Percentiles rank a stretch among this genome's conserved stretches.
Evolutionary conservation across 1,139 yeast genomes (phyloP).

Genomic region (Lodderomyces beijingensis): DNA sequence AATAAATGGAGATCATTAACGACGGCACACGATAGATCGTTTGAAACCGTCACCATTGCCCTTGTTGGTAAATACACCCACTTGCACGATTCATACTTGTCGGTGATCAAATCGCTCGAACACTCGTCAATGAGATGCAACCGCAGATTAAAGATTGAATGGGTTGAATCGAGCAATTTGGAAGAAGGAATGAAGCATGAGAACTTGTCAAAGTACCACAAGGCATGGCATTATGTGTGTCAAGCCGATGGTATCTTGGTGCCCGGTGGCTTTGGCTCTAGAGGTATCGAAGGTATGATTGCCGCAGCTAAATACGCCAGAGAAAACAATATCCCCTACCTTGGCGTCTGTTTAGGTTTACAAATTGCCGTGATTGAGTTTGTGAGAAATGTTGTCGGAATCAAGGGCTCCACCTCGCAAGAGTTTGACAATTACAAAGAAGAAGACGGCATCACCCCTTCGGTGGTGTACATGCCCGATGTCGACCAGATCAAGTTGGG

Average conservation of each 20-base stretch:
- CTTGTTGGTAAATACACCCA: constrained; percentile 96
- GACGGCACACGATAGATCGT: constrained; percentile 70
- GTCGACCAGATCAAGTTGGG: constrained; percentile 94
- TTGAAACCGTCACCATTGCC: constrained; percentile 87
- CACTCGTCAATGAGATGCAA: constrained; percentile 90
- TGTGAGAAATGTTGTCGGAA: constrained; percentile 75
- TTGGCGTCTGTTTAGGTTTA: constrained; percentile 97
- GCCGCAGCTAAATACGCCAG: constrained; percentile 97
- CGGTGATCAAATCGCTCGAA: constrained; percentile 92
- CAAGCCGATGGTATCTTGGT: constrained; percentile 96
- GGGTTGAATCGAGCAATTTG: constrained; percentile 94
- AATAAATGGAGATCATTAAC: constrained; percentile 79
- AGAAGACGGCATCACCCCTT: constrained; percentile 44
- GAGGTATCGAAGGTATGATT: constrained; percentile 99
- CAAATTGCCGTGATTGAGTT: constrained; percentile 96
- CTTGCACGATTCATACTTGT: constrained; percentile 89
- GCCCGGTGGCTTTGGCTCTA: constrained; percentile 96
- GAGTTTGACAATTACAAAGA: constrained; percentile 74
- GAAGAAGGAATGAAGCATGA: constrained; percentile 64
- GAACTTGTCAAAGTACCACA: constrained; percentile 77
- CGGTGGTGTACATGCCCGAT: constrained; percentile 98
- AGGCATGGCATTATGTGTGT: constrained; percentile 93
- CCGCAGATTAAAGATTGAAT: constrained; percentile 77
- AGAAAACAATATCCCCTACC: constrained; percentile 86
- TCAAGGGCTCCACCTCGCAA: constrained; percentile 69